Conservation (phyloP, 1,284 basidiomycete species). For the Cystobasidiaceae sp. region DNA sequence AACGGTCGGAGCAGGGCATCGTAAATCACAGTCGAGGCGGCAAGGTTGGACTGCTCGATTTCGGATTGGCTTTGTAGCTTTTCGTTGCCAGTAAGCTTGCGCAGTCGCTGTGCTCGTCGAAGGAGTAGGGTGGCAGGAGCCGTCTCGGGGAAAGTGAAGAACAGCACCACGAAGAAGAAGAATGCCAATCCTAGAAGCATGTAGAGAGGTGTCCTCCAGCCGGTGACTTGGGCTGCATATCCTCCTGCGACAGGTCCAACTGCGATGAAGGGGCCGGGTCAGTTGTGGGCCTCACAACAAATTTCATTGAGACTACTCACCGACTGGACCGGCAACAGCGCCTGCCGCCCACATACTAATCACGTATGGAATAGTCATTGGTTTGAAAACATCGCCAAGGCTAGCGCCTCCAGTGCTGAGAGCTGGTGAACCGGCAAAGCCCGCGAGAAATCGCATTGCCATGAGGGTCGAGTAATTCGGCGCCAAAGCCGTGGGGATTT, state of each 20-base stretch:
- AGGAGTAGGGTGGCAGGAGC: conserved; percentile 45
- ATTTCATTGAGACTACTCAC: neutral
- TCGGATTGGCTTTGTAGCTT: conserved; percentile 46
- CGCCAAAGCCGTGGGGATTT: conserved; percentile 34
- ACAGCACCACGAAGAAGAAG: conserved; percentile 9
- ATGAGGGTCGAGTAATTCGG: conserved; percentile 37
- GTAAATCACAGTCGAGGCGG: conserved; percentile 7
- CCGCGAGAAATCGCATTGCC: conserved; percentile 43
- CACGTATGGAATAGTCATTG: conserved; percentile 40
- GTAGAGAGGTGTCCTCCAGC: conserved; percentile 45
- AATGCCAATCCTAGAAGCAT: conserved; percentile 38
- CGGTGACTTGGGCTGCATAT: conserved; percentile 28
- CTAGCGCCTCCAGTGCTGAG: conserved; percentile 48
- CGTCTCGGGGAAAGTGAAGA: conserved; percentile 44
- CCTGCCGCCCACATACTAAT: conserved; percentile 43
- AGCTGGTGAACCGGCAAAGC: conserved; percentile 47
- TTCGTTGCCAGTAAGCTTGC: conserved; percentile 46
- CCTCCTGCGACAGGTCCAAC: conserved; percentile 27
- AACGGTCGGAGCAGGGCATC: conserved; percentile 31
- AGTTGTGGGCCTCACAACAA: neutral
- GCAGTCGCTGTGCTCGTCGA: conserved; percentile 45
- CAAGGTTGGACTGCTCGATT: conserved; percentile 37
- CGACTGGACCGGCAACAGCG: conserved; percentile 41
- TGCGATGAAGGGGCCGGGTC: neutral
- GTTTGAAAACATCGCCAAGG: conserved; percentile 42